These are phyloP conservation scores for Lepidium didymum DNA, from an alignment of 345 rosid genomes.

Conservation along the genomic window DNA sequence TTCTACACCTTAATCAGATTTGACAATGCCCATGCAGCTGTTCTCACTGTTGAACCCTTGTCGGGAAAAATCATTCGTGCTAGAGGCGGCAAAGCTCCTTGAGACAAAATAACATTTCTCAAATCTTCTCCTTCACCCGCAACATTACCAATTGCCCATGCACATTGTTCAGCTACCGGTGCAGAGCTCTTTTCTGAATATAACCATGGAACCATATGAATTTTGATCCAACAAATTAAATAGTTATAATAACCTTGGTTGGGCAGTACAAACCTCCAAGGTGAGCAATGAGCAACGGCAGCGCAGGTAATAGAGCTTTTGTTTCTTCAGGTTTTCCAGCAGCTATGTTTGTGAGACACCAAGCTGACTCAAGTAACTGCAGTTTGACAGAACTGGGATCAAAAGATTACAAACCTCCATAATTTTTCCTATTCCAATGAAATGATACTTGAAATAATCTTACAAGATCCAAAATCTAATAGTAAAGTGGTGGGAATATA, in stretches of 20 bases:
- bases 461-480: background rate
- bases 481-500: background rate
- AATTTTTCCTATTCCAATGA: background rate
- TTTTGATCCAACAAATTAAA: background rate
- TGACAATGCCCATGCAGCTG: conserved; percentile 98
- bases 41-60: conserved; percentile 89
- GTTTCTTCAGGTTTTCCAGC: conserved; percentile 96
- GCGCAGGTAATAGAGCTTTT: conserved; percentile 71
- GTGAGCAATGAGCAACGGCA: conserved; percentile 90
- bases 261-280: conserved; percentile 66
- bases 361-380: conserved; percentile 97
- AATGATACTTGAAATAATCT: background rate
- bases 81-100: conserved; percentile 85
- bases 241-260: background rate
- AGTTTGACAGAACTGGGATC: conserved; percentile 8
- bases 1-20: conserved; percentile 79
- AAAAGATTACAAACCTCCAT: background rate
- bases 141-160: conserved; percentile 97
- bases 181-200: conserved; percentile 74
- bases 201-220: conserved; percentile 14
- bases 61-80: conserved; percentile 94
- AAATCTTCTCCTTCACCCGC: conserved; percentile 98
- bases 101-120: conserved; percentile 74
- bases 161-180: conserved; percentile 94
- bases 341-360: conserved; percentile 98